phyloP scores from a whole-genome alignment of 306 rosid genomes.

The Delonix regia region DNA sequence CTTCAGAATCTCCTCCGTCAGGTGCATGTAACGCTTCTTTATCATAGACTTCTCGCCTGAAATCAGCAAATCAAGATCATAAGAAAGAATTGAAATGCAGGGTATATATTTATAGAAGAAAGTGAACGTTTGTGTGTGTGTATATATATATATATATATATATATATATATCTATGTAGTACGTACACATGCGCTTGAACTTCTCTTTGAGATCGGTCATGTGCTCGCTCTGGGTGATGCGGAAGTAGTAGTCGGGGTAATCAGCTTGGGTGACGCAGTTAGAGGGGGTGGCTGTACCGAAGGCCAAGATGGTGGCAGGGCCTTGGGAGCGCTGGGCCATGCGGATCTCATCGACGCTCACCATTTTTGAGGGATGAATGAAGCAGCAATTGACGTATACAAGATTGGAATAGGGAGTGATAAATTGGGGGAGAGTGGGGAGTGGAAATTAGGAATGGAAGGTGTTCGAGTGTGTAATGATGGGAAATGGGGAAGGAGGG shows the following conservation, averaged over 20 bases:
- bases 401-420: too few relatives aligned
- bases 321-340: slow-evolving; percentile 58
- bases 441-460: not conserved
- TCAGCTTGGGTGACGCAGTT: slow-evolving; percentile 47
- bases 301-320: slow-evolving; percentile 57
- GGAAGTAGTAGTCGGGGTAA: slow-evolving; percentile 69
- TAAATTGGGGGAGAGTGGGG: too few relatives aligned
- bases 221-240: slow-evolving; percentile 62
- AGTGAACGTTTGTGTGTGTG: too few relatives aligned
- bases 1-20: slow-evolving; percentile 53
- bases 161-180: not conserved
- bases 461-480: not conserved
- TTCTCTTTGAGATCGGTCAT: slow-evolving; percentile 65
- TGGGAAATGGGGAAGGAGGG: not conserved
- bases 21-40: slow-evolving; percentile 58
- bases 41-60: slow-evolving; percentile 73
- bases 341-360: slow-evolving; percentile 53
- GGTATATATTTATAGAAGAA: not conserved
- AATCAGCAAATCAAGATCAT: not conserved
- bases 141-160: not conserved
- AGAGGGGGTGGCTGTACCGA: slow-evolving; percentile 64
- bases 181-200: slow-evolving; percentile 69
- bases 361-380: slow-evolving; percentile 35
- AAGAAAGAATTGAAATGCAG: not conserved
- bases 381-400: too few relatives aligned